phyloP scores from a whole-genome alignment of 148 eudicot species.

The Fagopyrum esculentum region DNA sequence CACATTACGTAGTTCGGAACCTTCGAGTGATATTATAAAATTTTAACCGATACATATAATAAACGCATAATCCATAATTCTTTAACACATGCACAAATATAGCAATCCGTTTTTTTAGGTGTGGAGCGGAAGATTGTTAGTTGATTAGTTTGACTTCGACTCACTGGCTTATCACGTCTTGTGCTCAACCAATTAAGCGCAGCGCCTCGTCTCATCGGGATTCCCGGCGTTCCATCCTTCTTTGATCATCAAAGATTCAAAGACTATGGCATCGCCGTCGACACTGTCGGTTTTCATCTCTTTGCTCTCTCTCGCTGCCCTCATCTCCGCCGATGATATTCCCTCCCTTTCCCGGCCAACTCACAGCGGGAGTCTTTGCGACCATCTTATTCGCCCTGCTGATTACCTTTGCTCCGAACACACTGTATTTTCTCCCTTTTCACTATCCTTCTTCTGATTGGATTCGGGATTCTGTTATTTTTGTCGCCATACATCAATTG shows the following conservation, averaged over 20 bases:
- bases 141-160: neutral
- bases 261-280: conserved; percentile 15
- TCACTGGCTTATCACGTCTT: neutral
- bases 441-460: neutral
- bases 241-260: too few relatives aligned
- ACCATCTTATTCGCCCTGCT: conserved; percentile 46
- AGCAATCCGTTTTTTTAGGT: too few relatives aligned
- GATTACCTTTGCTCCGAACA: conserved; percentile 72
- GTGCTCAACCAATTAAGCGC: neutral
- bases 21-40: too few relatives aligned
- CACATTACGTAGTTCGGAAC: too few relatives aligned
- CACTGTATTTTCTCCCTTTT: conserved; percentile 35
- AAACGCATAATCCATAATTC: too few relatives aligned
- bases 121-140: neutral
- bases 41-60: too few relatives aligned
- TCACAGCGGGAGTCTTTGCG: conserved; percentile 42
- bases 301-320: conserved; percentile 15
- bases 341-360: conserved; percentile 15
- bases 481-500: neutral
- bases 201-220: neutral
- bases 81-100: too few relatives aligned
- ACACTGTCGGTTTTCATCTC: conserved; percentile 1
- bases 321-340: conserved; percentile 18
- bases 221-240: neutral
- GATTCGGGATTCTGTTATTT: neutral